These are phyloP conservation scores for Colletotrichum chrysophilum DNA, from an alignment of 2,329 filamentous ascomycete genomes.

Conservation along the genomic window DNA sequence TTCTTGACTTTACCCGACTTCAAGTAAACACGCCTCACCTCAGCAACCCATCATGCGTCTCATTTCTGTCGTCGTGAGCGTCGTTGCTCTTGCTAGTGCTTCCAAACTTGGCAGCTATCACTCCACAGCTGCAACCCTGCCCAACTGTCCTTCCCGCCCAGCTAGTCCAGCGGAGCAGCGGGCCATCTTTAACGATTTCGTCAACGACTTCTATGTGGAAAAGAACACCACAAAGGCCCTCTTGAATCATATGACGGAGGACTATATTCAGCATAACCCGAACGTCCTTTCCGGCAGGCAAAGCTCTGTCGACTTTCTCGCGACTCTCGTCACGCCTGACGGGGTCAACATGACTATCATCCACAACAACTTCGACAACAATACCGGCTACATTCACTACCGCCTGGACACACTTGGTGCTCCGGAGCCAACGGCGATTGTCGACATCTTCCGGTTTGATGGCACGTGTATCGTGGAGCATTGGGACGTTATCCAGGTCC, in stretches of 20 bases:
- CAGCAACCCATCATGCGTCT: not conserved
- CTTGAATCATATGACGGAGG: not conserved
- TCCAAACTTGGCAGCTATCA: not conserved
- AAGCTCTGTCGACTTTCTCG: not conserved
- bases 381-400: not conserved
- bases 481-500: slow-evolving; percentile 7
- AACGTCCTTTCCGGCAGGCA: not conserved
- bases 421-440: not conserved
- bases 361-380: not conserved
- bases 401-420: not conserved
- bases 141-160: not conserved
- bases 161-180: not conserved
- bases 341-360: not conserved
- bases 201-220: not conserved
- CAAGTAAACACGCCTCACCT: not conserved
- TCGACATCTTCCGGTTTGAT: slow-evolving; percentile 10
- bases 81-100: not conserved
- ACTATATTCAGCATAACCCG: slow-evolving; percentile 18
- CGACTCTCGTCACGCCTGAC: not conserved
- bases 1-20: not conserved
- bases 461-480: slow-evolving; percentile 16
- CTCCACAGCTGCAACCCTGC: not conserved
- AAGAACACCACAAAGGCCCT: not conserved
- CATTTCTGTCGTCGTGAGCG: not conserved
- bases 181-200: not conserved